phyloP scores from a whole-genome alignment of 2,329 filamentous ascomycete genomes.

The Penicillium sp. region DNA sequence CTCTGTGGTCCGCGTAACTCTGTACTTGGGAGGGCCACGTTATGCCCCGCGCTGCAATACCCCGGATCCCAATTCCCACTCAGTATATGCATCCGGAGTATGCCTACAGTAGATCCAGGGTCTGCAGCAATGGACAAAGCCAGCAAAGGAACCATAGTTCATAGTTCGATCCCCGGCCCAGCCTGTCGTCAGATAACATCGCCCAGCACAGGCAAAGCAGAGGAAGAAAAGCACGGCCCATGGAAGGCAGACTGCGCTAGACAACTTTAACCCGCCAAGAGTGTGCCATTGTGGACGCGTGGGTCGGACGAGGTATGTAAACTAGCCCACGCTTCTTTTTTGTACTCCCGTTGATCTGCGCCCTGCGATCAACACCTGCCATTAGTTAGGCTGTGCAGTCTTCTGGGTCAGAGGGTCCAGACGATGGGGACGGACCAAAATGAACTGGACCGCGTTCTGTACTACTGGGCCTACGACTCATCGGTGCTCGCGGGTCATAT shows the following conservation, averaged over 20 bases:
- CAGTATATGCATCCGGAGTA: not conserved
- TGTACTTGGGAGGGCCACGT: not conserved
- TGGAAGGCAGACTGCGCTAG: conserved; percentile 9
- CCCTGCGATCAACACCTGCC: not conserved
- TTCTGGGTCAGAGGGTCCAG: not conserved
- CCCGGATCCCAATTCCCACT: not conserved
- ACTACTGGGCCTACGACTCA: not conserved
- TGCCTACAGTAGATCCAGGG: not conserved
- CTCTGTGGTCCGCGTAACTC: no score
- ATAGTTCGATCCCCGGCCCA: not conserved
- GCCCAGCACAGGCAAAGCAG: not conserved
- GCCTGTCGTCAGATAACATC: not conserved
- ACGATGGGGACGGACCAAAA: not conserved
- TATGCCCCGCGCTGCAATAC: not conserved
- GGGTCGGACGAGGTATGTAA: not conserved
- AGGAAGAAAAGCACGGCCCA: conserved; percentile 14
- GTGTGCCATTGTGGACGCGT: conserved; percentile 16
- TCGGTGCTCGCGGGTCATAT: not conserved
- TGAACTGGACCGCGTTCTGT: not conserved
- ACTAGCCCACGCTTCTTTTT: not conserved
- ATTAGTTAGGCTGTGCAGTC: not conserved
- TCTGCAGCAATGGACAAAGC: not conserved
- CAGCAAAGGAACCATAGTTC: not conserved
- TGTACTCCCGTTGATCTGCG: conserved; percentile 1
- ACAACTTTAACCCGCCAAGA: conserved; percentile 18